Evolutionary conservation across 1,284 basidiomycete genomes (phyloP), one percentile per base, ranked within the genome.

Genomic region (Rhizopogon parksii): DNA sequence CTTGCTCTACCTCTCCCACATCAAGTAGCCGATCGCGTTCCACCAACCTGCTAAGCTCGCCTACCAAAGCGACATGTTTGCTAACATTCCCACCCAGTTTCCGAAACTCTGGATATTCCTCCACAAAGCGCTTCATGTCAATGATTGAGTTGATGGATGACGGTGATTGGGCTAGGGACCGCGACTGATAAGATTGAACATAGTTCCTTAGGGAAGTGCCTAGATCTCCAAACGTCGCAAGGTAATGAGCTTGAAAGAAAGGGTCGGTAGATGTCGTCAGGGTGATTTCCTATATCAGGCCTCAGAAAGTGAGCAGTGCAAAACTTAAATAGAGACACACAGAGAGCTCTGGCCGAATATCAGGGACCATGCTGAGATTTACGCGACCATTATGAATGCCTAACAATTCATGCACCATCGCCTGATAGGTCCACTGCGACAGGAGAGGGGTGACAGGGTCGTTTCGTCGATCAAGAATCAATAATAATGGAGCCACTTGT

Each of bases 361-460:
- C 94, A 14, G 91, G 90, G n/a, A 94, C 89, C 53, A 84, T 75
- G 50, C 79, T 82, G 37, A 95, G 72, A 63, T 90, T 85, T 5
- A 99, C 94, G 43, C 96, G 80, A 14, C 95, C 95, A 65, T 98
- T 98, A 58, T 89, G 85, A 53, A 99, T 96, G 0, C 91, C 91
- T 8, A 99, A 72, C 9, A 97, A 74, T 67, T 99, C 96, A 63
- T 99, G 96, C 0, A 98, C 95, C 95, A 99, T 98, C 1, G 96
- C 96, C 68, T 99, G 95, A 70, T 99, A 99, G 11, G 96, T 99
- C 96, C 96, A 99, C 68, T 97, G 96, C 1, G 91, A 91, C 25
- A 99, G 76, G n/a, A 99, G 71, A 3, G 96, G 96, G 0, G 96
- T 99, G 12, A 99, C 93, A 2, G 96, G 96, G 65, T 99, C 96